Evolutionary conservation across 2,329 filamentous ascomycete species (phyloP), one percentile per base, ranked within the genome.

Genomic region (Claviceps capensis): DNA sequence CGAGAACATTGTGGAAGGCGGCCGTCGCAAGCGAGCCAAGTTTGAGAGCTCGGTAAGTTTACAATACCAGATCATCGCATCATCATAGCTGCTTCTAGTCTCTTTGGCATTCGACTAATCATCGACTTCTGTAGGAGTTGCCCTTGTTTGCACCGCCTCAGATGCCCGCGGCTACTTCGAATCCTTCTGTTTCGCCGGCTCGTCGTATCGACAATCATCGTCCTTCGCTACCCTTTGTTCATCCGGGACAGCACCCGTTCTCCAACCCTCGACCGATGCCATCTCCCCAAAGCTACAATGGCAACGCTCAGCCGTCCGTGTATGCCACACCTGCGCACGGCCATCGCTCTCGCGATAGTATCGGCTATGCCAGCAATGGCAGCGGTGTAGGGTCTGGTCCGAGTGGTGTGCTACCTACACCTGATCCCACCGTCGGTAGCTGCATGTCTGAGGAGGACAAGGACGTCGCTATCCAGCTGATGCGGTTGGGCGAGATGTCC

Each of bases 1-100:
- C 60, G 90, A 96, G 61, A 98, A 98, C 66, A 97, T 98, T 68
- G 86, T 98, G 55, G 91, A 97, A 70, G 93, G 94, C 64, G 90
- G 91, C 59, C 85, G 93, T 68, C 84, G 93, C 65, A 96, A 97
- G 75, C 82, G 89, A 64, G 88, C 91, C 62, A 96, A 95, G 70
- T 85, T 85, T 72, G 91, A 97, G 69, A 97, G 91, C 73, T 96
- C 91, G 70, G 91, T 97, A 85, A 83, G 91, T 34, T 34, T 34
- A 11, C 30, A 11, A 34, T 34, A 9, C 30, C 30, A 34, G 30
- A 34, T 34, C 30, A 34, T 34, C 30, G 11, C 13, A 38, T 16
- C 34, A 17, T 47, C 7, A 47, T 34, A 2, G 11, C 16, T 34
- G 9, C 8, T 34, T 19, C 14, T 26, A 34, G 30, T 34, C 30